These are phyloP conservation scores for Globisporangium viniferum DNA, from an alignment of 352 stramenopile species.

Conservation along the genomic window DNA sequence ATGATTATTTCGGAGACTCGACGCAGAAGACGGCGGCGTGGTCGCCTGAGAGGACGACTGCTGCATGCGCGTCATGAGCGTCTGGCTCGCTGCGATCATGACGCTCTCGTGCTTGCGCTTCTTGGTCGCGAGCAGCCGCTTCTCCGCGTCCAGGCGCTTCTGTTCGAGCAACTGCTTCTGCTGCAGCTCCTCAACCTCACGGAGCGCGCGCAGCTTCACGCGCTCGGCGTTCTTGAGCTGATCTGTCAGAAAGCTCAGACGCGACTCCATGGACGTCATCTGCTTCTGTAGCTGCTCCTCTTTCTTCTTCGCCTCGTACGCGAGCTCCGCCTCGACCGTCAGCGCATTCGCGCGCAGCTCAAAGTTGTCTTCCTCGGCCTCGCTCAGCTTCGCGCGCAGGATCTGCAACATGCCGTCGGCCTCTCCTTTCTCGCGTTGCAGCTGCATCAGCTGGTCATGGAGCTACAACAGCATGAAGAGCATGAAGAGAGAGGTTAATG, in stretches of 20 bases:
- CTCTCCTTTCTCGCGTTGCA: conserved; percentile 54
- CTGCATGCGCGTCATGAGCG: conserved; percentile 19
- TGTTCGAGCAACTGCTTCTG: conserved; percentile 52
- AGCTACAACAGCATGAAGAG: conserved; percentile 14
- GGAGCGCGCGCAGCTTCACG: conserved; percentile 40
- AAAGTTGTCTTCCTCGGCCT: conserved; percentile 62
- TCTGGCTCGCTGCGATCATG: conserved; percentile 49
- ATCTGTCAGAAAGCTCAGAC: conserved; percentile 44
- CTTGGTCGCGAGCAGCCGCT: conserved; percentile 57
- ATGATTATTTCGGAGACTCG: conserved; percentile 12
- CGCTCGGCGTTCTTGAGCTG: conserved; percentile 63
- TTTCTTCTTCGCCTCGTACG: conserved; percentile 36
- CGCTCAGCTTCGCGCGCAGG: conserved; percentile 37
- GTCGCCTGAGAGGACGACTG: conserved; percentile 23
- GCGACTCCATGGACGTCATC: conserved; percentile 51
- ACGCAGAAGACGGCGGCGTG: conserved; percentile 11
- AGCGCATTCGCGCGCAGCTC: conserved; percentile 52
- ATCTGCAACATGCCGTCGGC: conserved; percentile 55
- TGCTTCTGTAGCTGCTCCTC: conserved; percentile 40
- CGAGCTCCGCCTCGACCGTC: conserved; percentile 49
- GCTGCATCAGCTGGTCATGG: conserved; percentile 29
- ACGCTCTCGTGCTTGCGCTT: conserved; percentile 58
- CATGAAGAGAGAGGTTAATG: not conserved
- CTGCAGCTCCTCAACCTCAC: conserved; percentile 55
- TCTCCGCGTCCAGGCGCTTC: conserved; percentile 69